phyloP scores from a whole-genome alignment of 2,329 filamentous ascomycete genomes.

The Metarhizium humberi region DNA sequence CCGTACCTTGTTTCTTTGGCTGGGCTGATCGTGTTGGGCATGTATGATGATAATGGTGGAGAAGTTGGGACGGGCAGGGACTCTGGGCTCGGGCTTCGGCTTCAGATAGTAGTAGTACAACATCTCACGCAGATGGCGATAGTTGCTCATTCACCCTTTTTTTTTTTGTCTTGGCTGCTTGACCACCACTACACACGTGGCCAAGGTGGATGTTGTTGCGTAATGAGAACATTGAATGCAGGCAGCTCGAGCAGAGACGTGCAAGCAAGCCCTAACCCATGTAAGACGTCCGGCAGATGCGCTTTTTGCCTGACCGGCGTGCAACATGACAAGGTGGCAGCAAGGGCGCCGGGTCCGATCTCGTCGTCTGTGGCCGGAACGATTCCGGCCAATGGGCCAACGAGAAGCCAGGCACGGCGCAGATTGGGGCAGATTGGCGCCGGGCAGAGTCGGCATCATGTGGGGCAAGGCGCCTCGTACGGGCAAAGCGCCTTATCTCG shows the following conservation, averaged over 20 bases:
- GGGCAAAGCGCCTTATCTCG: neutral
- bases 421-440: constrained; percentile 6
- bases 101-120: too few species aligned
- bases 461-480: constrained; percentile 1
- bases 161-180: too few species aligned
- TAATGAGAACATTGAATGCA: too few species aligned
- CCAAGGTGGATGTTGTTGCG: too few species aligned
- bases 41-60: neutral
- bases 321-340: neutral
- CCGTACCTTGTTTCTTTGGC: too few species aligned
- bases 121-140: too few species aligned
- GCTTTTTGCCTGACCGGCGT: too few species aligned
- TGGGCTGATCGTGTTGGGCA: neutral
- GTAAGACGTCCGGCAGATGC: neutral
- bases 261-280: neutral
- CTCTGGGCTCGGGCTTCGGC: too few species aligned
- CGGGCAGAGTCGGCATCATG: constrained; percentile 15
- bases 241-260: neutral
- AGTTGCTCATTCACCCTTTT: too few species aligned
- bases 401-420: neutral
- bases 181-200: too few species aligned
- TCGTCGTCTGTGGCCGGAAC: constrained; percentile 22
- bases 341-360: constrained; percentile 14
- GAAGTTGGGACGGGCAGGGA: too few species aligned
- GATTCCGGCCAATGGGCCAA: constrained; percentile 21